Base-by-base conservation (phyloP, 2,329 filamentous ascomycete genomes). In the Penicillium fuscoglaucum region DNA sequence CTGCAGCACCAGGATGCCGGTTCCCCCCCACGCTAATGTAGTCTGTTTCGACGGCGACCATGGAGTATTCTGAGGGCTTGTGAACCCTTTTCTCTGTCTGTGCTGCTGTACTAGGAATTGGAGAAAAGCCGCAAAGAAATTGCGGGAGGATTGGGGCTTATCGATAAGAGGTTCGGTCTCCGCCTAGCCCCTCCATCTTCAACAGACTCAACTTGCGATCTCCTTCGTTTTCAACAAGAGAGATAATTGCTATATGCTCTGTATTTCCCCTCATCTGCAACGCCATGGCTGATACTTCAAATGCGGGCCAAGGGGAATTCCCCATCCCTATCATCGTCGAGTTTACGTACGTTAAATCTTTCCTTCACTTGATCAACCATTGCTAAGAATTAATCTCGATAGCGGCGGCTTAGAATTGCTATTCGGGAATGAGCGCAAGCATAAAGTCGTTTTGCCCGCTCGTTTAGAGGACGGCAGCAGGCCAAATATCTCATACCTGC, bases 321-420 rank as follows among this genome's bases (percentile, higher is more conserved):
- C 50, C 72, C 10, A 76, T 90, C 50, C 72, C 82, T 24, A 82
- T 93, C 64, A 84, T 83, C 6, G 85, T 95, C 29, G 90, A 95
- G 73, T 93, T 95, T 72, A 86, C 83, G 88, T 89, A 78, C 62
- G 74, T 47, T 37, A 29, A 55, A 48, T 52, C 55, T 26, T 41
- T 47, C 49, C 40, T 45, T 41, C 51, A 49, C 49, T 39, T 55
- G 45, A 13, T 19, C 49, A 56, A 37, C 13, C 15, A 56, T 37
- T 53, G 52, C 55, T 57, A n/a, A 57, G 29, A 29, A 61, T 51
- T 55, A 13, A 39, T 56, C 37, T 52, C 51, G 37, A 66, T 64
- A 93, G 95, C 64, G 95, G 95, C 61, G 95, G 95, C 24, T 84
- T 99, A 19, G 95, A 99, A 78, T 89, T 96, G 79, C 87, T 99